These are phyloP conservation scores for Myriosclerotinia duriaeana DNA, from an alignment of 2,329 filamentous ascomycete genomes.

Conservation along the genomic window DNA sequence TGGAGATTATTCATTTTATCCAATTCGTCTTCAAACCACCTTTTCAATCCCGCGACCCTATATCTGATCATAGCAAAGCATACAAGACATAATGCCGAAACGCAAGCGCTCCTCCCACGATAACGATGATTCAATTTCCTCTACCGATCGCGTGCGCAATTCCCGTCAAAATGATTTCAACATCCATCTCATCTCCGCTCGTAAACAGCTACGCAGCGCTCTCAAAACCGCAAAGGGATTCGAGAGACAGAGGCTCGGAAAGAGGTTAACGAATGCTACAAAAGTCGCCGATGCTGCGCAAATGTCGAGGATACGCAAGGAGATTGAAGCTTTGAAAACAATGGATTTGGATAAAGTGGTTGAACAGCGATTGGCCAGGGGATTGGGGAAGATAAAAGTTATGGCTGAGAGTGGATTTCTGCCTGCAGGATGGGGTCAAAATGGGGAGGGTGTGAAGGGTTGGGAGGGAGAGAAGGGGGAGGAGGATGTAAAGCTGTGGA, in stretches of 20 bases:
- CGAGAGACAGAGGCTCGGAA: slow-evolving; percentile 70
- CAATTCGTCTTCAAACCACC: background rate
- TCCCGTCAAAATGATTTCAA: slow-evolving; percentile 44
- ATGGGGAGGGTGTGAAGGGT: slow-evolving; percentile 37
- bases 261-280: slow-evolving; percentile 56
- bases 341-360: slow-evolving; percentile 49
- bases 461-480: slow-evolving; percentile 39
- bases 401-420: slow-evolving; percentile 48
- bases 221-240: slow-evolving; percentile 73
- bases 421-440: slow-evolving; percentile 36
- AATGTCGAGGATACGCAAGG: slow-evolving; percentile 60
- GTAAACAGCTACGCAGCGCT: slow-evolving; percentile 62
- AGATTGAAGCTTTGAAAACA: slow-evolving; percentile 52
- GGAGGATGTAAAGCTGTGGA: slow-evolving; percentile 35
- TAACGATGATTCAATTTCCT: slow-evolving; percentile 7
- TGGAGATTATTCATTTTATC: background rate
- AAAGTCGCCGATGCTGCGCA: slow-evolving; percentile 50
- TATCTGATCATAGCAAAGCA: background rate
- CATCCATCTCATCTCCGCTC: slow-evolving; percentile 53
- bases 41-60: background rate
- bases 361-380: slow-evolving; percentile 50
- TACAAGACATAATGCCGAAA: slow-evolving; percentile 51
- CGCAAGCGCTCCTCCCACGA: slow-evolving; percentile 49
- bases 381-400: slow-evolving; percentile 51
- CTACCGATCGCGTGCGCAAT: slow-evolving; percentile 38